These are phyloP conservation scores for Debaryomyces hansenii DNA, from an alignment of 805 yeast species.

Conservation along the genomic window DNA sequence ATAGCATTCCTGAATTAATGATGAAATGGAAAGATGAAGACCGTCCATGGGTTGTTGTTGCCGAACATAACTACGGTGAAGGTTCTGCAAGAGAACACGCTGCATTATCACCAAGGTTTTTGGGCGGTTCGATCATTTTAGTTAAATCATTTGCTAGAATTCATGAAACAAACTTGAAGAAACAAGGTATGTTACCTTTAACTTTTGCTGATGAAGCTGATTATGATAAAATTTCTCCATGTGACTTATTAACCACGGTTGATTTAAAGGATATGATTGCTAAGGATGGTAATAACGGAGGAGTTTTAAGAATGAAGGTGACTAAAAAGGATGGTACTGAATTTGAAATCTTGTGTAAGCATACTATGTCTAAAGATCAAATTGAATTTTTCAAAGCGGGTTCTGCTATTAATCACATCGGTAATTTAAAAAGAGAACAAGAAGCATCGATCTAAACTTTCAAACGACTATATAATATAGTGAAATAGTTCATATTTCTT, in stretches of 20 bases:
- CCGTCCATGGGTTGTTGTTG: conserved; percentile 92
- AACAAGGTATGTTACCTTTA: conserved; percentile 96
- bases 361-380: conserved; percentile 97
- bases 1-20: conserved; percentile 94
- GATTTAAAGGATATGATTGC: conserved; percentile 74
- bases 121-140: conserved; percentile 85
- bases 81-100: conserved; percentile 99
- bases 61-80: conserved; percentile 98
- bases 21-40: conserved; percentile 86
- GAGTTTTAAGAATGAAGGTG: conserved; percentile 66
- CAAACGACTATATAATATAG: no score
- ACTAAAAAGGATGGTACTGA: conserved; percentile 72
- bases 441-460: conserved; percentile 2
- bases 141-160: conserved; percentile 97
- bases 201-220: conserved; percentile 89
- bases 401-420: conserved; percentile 91
- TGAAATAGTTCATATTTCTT: not conserved
- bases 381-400: conserved; percentile 96
- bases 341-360: conserved; percentile 75
- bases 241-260: conserved; percentile 76
- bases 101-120: conserved; percentile 90
- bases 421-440: conserved; percentile 38
- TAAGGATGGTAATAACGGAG: conserved; percentile 87
- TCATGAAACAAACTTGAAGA: conserved; percentile 96
- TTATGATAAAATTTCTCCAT: conserved; percentile 75